Evolutionary conservation across 352 stramenopile genomes (phyloP).

Genomic region (Pythium biforme): DNA sequence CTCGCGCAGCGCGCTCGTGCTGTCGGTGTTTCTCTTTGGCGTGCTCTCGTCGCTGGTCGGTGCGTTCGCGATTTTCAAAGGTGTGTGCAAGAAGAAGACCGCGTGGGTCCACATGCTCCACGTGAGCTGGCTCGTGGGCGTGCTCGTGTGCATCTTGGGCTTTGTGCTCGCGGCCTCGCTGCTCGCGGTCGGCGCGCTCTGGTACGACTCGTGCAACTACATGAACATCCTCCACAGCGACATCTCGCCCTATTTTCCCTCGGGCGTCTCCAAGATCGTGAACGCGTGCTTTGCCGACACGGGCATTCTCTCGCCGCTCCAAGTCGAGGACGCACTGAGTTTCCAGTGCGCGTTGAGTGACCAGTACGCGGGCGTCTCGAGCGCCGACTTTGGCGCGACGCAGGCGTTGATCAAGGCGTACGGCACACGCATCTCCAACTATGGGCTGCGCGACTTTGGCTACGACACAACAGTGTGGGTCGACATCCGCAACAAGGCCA

Average conservation of each 20-base stretch:
- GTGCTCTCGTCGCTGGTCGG: conserved; percentile 66
- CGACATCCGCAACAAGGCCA: conserved; percentile 41
- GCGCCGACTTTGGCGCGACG: conserved; percentile 41
- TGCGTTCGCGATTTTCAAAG: conserved; percentile 70
- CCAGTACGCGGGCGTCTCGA: conserved; percentile 43
- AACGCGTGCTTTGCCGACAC: conserved; percentile 76
- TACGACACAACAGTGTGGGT: conserved; percentile 56
- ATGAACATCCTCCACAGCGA: conserved; percentile 77
- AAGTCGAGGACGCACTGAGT: conserved; percentile 42
- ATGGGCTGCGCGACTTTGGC: conserved; percentile 58
- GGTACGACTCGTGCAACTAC: conserved; percentile 81
- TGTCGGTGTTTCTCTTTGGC: conserved; percentile 77
- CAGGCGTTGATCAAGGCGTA: conserved; percentile 42
- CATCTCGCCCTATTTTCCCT: conserved; percentile 70
- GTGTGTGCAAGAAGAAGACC: conserved; percentile 70
- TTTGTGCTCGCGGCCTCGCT: conserved; percentile 74
- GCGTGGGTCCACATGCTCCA: conserved; percentile 77
- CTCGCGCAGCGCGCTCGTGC: conserved; percentile 64
- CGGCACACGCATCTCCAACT: conserved; percentile 47
- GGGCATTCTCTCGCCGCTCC: conserved; percentile 53
- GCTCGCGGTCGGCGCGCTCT: conserved; percentile 71
- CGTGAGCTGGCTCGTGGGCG: conserved; percentile 66
- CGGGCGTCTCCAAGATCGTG: conserved; percentile 49
- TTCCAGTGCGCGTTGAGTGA: conserved; percentile 75
- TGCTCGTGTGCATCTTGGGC: conserved; percentile 75